phyloP scores from a whole-genome alignment of 2,329 filamentous ascomycete species.

The Alternaria rosae region DNA sequence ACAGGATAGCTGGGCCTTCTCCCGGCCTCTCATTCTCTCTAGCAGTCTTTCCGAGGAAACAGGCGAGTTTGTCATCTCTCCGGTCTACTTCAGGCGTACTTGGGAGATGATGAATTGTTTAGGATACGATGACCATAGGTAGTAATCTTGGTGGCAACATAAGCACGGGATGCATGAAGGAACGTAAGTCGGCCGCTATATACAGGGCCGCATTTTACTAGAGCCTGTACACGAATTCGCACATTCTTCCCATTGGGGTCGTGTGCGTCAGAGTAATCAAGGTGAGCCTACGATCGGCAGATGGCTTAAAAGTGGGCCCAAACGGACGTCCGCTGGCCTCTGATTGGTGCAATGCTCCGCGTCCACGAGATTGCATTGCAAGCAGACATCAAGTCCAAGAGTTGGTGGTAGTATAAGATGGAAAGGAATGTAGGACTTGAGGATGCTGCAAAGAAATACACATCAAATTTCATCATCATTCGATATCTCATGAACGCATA shows the following conservation, averaged over 20 bases:
- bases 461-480: background rate
- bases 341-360: background rate
- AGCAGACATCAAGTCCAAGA: background rate
- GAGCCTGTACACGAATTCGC: background rate
- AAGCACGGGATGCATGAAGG: background rate
- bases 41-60: background rate
- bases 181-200: background rate
- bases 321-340: constrained; percentile 1
- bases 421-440: background rate
- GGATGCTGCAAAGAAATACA: background rate
- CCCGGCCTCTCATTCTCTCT: background rate
- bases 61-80: background rate
- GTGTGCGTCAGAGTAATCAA: background rate
- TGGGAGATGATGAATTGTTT: background rate
- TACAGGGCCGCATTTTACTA: background rate
- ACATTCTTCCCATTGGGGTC: background rate
- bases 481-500: background rate
- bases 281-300: background rate
- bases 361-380: background rate
- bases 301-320: background rate
- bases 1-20: background rate
- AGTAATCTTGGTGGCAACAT: background rate
- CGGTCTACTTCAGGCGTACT: background rate
- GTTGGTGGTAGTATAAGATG: background rate
- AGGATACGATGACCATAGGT: background rate